Evolutionary conservation across 1,284 basidiomycete genomes (phyloP).

Genomic region (Cystobasidiaceae sp.): DNA sequence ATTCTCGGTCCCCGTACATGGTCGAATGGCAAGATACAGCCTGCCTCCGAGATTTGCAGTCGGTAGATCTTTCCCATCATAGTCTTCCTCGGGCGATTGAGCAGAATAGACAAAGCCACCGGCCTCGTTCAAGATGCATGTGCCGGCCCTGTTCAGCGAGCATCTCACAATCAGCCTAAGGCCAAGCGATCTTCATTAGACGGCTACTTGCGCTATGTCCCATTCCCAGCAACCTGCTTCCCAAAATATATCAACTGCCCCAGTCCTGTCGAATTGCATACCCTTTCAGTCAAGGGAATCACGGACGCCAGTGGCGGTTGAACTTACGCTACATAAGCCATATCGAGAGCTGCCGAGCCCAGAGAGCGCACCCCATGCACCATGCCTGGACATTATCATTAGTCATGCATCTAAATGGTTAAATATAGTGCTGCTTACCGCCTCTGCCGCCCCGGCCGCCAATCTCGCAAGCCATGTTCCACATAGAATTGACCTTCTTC

Average conservation of each 20-base stretch:
- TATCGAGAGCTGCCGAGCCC: constrained; percentile 42
- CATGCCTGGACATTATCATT: constrained; percentile 32
- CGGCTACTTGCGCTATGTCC: constrained; percentile 30
- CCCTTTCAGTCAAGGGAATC: not conserved
- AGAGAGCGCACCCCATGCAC: constrained; percentile 43
- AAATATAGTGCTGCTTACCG: constrained; percentile 10
- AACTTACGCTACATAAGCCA: constrained; percentile 40
- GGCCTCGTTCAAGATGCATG: constrained; percentile 40
- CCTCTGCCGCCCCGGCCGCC: constrained; percentile 37
- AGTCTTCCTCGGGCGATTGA: constrained; percentile 33
- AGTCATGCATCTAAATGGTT: not conserved
- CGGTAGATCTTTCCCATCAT: constrained; percentile 30
- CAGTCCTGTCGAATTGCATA: constrained; percentile 29
- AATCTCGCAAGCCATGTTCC: constrained; percentile 42
- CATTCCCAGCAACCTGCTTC: constrained; percentile 45
- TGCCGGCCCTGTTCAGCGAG: constrained; percentile 36
- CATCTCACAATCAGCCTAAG: not conserved
- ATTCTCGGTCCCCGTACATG: constrained; percentile 34
- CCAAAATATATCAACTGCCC: constrained; percentile 43
- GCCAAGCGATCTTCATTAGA: not conserved
- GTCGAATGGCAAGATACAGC: constrained; percentile 42
- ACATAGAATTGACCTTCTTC: constrained; percentile 40
- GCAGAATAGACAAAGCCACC: constrained; percentile 43
- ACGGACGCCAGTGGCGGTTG: not conserved
- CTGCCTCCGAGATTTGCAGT: constrained; percentile 41